phyloP scores from a whole-genome alignment of 371 early-diverging fungal genomes.

The Gilbertella persicaria region DNA sequence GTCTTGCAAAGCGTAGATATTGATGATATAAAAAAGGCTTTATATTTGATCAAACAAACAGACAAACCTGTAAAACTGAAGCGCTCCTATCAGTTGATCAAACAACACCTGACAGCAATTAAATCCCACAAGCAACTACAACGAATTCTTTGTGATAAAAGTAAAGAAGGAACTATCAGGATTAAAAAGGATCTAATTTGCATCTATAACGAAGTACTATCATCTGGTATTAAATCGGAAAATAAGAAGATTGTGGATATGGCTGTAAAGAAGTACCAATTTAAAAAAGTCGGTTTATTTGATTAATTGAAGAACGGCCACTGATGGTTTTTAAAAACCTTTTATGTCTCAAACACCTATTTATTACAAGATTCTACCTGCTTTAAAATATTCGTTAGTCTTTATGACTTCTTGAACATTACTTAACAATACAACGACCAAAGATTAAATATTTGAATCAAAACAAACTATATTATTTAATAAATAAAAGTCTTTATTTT shows the following conservation, averaged over 20 bases:
- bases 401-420: conserved; percentile 8
- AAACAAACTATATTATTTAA: background rate
- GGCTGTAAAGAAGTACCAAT: conserved; percentile 11
- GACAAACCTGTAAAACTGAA: conserved; percentile 4
- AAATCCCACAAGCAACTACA: conserved; percentile 8
- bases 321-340: background rate
- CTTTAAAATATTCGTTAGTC: conserved; percentile 9
- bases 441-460: conserved; percentile 3
- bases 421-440: conserved; percentile 2
- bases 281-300: conserved; percentile 6
- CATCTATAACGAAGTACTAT: conserved; percentile 8
- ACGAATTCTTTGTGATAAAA: conserved; percentile 2
- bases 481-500: conserved; percentile 4
- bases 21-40: conserved; percentile 7
- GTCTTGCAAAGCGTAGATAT: conserved; percentile 7
- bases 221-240: conserved; percentile 8
- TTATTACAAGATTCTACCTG: conserved; percentile 4
- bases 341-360: background rate
- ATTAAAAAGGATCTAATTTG: conserved; percentile 8
- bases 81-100: conserved; percentile 3
- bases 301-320: conserved; percentile 4
- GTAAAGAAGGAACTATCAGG: conserved; percentile 6
- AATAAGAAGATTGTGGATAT: conserved; percentile 10
- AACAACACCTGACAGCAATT: conserved; percentile 1
- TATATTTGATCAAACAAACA: conserved; percentile 4